Evolutionary conservation across 306 rosid genomes (phyloP).

Genomic region (Prinsepia uniflora): DNA sequence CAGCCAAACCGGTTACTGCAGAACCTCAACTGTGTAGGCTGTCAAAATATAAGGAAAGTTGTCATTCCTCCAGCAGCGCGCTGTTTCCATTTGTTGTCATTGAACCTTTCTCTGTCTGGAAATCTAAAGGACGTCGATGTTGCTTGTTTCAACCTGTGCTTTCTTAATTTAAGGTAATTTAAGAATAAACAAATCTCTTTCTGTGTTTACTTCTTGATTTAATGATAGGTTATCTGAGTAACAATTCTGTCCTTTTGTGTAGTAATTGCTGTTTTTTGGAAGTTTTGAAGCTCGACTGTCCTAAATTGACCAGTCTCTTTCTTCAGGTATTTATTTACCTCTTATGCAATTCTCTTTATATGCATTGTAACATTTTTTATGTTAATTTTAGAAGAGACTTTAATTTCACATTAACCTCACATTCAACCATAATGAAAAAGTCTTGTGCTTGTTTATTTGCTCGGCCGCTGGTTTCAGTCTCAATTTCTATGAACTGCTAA

Average conservation of each 20-base stretch:
- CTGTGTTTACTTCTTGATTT: slow-evolving; percentile 17
- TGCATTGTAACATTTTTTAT: not conserved
- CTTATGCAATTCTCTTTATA: not conserved
- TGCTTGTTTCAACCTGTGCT: slow-evolving; percentile 79
- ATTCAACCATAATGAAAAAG: not conserved
- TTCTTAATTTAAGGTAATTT: slow-evolving; percentile 80
- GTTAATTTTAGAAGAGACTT: not conserved
- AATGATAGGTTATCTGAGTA: not conserved
- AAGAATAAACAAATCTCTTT: not conserved
- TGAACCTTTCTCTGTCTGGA: slow-evolving; percentile 79
- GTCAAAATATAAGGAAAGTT: slow-evolving; percentile 86
- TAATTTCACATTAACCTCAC: not conserved
- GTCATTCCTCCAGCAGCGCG: slow-evolving; percentile 77
- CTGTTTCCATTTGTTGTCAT: slow-evolving; percentile 54
- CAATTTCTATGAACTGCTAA: not conserved
- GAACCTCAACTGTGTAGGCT: slow-evolving; percentile 91
- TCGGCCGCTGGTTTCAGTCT: not conserved
- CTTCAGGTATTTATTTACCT: slow-evolving; percentile 61
- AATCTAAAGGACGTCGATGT: slow-evolving; percentile 89
- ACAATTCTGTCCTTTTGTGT: slow-evolving; percentile 17
- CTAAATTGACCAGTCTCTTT: slow-evolving; percentile 76
- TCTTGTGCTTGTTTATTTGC: not conserved
- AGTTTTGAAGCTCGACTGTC: slow-evolving; percentile 80
- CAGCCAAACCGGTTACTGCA: slow-evolving; percentile 69
- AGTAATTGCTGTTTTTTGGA: slow-evolving; percentile 87